phyloP scores from a whole-genome alignment of 2,329 filamentous ascomycete genomes.

The Bipolaris gigantea region DNA sequence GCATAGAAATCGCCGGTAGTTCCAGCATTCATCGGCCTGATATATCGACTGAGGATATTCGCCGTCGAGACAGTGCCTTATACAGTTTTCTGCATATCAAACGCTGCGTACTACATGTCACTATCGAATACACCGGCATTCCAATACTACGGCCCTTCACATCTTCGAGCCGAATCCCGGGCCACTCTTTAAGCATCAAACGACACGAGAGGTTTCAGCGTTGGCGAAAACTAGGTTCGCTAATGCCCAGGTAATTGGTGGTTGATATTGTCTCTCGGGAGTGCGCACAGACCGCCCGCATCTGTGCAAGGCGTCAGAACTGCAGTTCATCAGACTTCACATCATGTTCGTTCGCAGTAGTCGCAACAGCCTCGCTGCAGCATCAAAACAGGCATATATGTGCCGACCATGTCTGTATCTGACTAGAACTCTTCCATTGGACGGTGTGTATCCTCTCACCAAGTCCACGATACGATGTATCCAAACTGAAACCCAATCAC shows the following conservation, averaged over 20 bases:
- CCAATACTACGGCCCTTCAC: no score
- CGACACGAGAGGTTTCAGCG: no score
- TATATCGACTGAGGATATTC: background rate
- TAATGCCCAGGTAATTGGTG: constrained; percentile 1
- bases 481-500: constrained; percentile 25
- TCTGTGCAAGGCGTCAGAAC: constrained; percentile 17
- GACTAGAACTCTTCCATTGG: constrained; percentile 24
- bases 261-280: constrained; percentile 5
- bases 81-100: constrained; percentile 17
- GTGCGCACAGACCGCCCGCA: constrained; percentile 29
- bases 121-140: background rate
- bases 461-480: constrained; percentile 20
- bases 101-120: constrained; percentile 4
- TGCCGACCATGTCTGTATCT: constrained; percentile 35
- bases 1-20: constrained; percentile 13
- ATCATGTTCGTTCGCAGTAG: constrained; percentile 35
- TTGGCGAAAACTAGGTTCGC: background rate
- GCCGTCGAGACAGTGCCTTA: constrained; percentile 13
- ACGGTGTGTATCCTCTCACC: background rate
- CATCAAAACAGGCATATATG: constrained; percentile 32
- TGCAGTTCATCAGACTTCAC: constrained; percentile 24
- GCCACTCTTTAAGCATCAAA: no score
- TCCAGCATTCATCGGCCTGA: constrained; percentile 7
- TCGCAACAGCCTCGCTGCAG: constrained; percentile 22
- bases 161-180: no score